phyloP scores from a whole-genome alignment of 345 rosid species.

The Salix koriyanagi region DNA sequence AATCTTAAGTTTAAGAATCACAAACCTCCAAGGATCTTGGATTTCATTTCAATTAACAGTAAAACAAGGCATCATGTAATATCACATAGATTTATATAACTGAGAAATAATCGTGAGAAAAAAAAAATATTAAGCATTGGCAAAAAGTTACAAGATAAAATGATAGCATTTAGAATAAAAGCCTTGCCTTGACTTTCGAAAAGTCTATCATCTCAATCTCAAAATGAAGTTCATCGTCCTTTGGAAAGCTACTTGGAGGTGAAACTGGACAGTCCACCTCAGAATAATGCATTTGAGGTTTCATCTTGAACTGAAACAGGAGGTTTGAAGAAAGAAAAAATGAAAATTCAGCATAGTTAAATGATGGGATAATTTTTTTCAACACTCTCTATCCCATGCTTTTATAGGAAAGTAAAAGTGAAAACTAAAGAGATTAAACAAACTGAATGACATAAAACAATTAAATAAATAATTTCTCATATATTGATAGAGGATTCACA shows the following conservation, averaged over 20 bases:
- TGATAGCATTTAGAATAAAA: background rate
- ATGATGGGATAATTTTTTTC: background rate
- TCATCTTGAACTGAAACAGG: constrained; percentile 80
- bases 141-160: background rate
- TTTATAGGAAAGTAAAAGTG: background rate
- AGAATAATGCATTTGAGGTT: constrained; percentile 84
- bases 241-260: constrained; percentile 63
- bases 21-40: background rate
- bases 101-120: too few relatives aligned
- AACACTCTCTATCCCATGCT: background rate
- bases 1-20: background rate
- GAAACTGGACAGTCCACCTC: constrained; percentile 84
- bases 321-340: background rate
- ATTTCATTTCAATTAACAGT: background rate
- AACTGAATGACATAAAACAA: background rate
- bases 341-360: background rate
- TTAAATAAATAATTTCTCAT: background rate
- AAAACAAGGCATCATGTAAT: background rate
- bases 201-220: constrained; percentile 87
- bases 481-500: background rate
- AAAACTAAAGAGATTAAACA: background rate
- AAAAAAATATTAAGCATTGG: background rate
- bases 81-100: too few relatives aligned
- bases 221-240: constrained; percentile 94
- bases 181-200: constrained; percentile 74